Conservation (phyloP, 805 yeast species). For the Candida anglica region DNA sequence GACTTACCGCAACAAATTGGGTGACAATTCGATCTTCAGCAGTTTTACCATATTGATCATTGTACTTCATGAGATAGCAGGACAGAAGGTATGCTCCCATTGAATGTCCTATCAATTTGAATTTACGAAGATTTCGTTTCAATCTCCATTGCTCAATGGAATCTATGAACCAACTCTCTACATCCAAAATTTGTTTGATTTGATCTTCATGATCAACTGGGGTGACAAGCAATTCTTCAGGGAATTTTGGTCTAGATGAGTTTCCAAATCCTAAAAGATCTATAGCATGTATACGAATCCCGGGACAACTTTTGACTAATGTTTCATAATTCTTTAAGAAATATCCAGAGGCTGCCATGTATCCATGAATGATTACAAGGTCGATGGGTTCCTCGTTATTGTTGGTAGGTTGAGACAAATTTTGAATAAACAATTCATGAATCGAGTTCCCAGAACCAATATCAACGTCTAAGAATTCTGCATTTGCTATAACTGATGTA, state of each 20-base stretch:
- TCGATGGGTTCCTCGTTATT: conserved; percentile 7
- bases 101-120: conserved; percentile 35
- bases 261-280: conserved; percentile 43
- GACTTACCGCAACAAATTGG: conserved; percentile 30
- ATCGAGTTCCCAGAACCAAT: conserved; percentile 24
- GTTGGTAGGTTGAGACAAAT: no score
- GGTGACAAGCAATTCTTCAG: conserved; percentile 20
- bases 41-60: conserved; percentile 10
- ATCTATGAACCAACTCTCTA: conserved; percentile 41
- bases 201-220: conserved; percentile 16
- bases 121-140: conserved; percentile 15
- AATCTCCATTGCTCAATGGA: conserved; percentile 34
- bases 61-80: conserved; percentile 38
- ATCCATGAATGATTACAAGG: conserved; percentile 37
- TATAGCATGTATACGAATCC: conserved; percentile 33
- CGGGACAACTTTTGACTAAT: conserved; percentile 24
- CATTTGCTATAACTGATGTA: conserved; percentile 4
- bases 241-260: conserved; percentile 37
- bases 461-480: conserved; percentile 25
- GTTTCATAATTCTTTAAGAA: conserved; percentile 35
- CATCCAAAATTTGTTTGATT: conserved; percentile 26
- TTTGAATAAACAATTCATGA: conserved; percentile 33
- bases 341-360: conserved; percentile 43
- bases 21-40: conserved; percentile 13
- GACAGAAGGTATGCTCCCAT: conserved; percentile 41